Conservation (phyloP, 345 rosid genomes). For the Aquilaria sinensis region DNA sequence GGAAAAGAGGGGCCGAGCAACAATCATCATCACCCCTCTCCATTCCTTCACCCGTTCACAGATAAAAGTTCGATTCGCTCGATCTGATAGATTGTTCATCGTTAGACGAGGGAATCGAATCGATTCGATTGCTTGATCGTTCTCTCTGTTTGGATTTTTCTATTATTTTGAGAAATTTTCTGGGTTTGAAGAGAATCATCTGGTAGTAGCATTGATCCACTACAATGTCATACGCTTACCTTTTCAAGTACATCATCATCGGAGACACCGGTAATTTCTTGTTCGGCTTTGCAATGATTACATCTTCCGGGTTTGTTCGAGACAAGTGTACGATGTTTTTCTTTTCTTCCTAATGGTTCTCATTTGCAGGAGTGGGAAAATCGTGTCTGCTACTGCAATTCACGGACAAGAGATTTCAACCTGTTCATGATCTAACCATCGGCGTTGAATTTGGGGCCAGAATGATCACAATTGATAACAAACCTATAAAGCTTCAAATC, state of each 20-base stretch:
- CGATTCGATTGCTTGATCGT: not conserved
- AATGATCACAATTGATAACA: conserved; percentile 56
- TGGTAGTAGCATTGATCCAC: not conserved
- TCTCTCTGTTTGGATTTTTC: not conserved
- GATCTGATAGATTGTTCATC: too few species aligned
- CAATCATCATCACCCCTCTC: not conserved
- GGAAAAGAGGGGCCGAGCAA: not conserved
- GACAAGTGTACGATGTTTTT: not conserved
- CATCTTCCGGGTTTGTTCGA: not conserved
- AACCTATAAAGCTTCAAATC: conserved; percentile 59
- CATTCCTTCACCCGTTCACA: not conserved
- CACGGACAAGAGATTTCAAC: conserved; percentile 71
- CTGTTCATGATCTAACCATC: conserved; percentile 71
- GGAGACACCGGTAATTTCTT: conserved; percentile 51
- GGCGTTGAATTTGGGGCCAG: conserved; percentile 76
- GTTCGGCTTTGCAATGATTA: not conserved
- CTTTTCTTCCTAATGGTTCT: not conserved
- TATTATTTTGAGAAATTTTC: not conserved
- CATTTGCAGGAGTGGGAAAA: conserved; percentile 50
- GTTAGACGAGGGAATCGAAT: too few species aligned
- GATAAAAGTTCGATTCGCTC: too few species aligned
- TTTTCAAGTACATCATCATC: conserved; percentile 75
- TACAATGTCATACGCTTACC: conserved; percentile 63
- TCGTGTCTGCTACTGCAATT: conserved; percentile 63
- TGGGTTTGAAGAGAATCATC: not conserved